Percentiles rank a stretch among this genome's conserved stretches.
These are phyloP conservation scores for Capronia epimyces DNA, from an alignment of 2,329 filamentous ascomycete genomes.

Conservation along the genomic window DNA sequence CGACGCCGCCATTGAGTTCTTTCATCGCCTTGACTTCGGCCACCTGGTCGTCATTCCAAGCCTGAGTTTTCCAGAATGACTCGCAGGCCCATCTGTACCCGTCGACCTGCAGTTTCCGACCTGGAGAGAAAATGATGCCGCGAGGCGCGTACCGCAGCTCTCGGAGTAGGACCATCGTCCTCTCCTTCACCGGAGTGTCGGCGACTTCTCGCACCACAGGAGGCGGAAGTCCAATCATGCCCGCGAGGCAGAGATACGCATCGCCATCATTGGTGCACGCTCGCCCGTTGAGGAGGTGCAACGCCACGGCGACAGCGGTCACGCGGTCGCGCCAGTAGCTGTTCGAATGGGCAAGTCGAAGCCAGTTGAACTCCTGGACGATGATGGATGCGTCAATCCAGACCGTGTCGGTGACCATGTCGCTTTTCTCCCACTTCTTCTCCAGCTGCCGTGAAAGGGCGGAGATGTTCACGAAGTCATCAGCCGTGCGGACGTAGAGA, in stretches of 20 bases:
- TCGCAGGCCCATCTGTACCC: constrained; percentile 10
- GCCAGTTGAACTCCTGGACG: constrained; percentile 6
- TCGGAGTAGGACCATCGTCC: constrained; percentile 4
- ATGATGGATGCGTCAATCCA: constrained; percentile 7
- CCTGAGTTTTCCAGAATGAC: constrained; percentile 7
- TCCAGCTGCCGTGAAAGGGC: neutral
- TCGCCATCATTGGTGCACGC: constrained; percentile 8
- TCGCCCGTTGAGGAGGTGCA: constrained; percentile 6
- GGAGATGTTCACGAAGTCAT: constrained; percentile 2
- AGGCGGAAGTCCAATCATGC: constrained; percentile 5
- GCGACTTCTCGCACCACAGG: constrained; percentile 5
- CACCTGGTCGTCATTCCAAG: neutral
- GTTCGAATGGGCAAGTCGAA: constrained; percentile 5
- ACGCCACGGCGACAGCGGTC: constrained; percentile 4
- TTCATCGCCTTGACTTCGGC: no score
- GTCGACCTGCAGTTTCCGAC: constrained; percentile 2
- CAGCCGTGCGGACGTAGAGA: constrained; percentile 4
- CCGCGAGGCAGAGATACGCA: constrained; percentile 10
- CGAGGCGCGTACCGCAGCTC: constrained; percentile 4
- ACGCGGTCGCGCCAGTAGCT: constrained; percentile 11
- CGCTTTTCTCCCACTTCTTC: neutral
- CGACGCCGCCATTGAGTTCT: constrained; percentile 3
- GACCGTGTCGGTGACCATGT: neutral
- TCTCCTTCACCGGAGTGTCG: neutral
- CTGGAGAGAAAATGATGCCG: constrained; percentile 10